phyloP scores from a whole-genome alignment of 2,329 filamentous ascomycete species.

The Fusarium sp. region DNA sequence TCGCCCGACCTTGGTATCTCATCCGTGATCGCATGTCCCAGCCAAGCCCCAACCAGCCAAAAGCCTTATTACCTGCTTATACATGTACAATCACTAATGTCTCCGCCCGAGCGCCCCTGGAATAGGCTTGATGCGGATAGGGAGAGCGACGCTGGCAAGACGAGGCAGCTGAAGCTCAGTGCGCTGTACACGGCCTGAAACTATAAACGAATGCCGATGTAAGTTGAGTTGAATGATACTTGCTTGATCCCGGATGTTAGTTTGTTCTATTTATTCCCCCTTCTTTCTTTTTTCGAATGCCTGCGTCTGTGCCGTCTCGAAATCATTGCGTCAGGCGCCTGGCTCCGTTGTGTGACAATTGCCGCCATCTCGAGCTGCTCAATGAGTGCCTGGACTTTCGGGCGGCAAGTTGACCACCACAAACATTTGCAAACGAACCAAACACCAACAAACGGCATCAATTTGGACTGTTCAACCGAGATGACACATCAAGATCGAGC shows the following conservation, averaged over 20 bases:
- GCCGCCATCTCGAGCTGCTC: background rate
- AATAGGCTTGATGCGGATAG: background rate
- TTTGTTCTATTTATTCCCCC: background rate
- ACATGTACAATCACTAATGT: too few relatives aligned
- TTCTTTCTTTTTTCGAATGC: background rate
- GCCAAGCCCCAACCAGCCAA: too few relatives aligned
- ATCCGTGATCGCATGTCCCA: too few relatives aligned
- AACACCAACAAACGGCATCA: conserved; percentile 5
- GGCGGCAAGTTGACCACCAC: conserved; percentile 13
- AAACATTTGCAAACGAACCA: conserved; percentile 4
- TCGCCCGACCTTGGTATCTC: too few relatives aligned
- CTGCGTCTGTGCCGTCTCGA: background rate
- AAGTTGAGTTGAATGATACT: background rate
- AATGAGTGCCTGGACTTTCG: conserved; percentile 13
- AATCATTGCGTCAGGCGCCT: too few relatives aligned
- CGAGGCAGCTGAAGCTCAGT: background rate
- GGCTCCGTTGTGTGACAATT: conserved; percentile 17
- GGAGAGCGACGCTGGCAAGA: background rate
- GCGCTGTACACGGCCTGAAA: background rate
- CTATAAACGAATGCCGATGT: background rate
- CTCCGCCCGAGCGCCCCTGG: too few relatives aligned
- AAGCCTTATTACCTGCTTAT: too few relatives aligned
- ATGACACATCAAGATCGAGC: background rate
- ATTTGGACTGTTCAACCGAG: background rate
- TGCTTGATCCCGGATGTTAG: background rate